phyloP scores from a whole-genome alignment of 148 eudicot species.

The Rhododendron kiyosumense region DNA sequence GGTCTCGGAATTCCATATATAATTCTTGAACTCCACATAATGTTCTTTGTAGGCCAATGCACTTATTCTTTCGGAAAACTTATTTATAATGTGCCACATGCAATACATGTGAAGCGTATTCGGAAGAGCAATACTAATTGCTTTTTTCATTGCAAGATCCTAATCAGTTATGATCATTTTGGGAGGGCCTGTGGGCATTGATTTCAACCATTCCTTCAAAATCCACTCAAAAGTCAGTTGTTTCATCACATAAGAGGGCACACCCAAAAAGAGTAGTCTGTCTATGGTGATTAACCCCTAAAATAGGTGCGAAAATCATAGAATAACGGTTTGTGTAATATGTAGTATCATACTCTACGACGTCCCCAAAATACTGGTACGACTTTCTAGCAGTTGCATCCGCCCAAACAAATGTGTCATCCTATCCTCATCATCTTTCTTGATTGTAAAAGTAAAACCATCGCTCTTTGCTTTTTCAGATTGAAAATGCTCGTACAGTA shows the following conservation, averaged over 20 bases:
- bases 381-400: neutral
- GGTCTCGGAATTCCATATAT: too few relatives aligned
- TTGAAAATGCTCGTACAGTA: too few relatives aligned
- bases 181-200: neutral
- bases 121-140: too few relatives aligned
- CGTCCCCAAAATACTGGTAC: neutral
- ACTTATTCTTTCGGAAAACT: too few relatives aligned
- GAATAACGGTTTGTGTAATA: neutral
- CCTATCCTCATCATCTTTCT: neutral
- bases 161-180: too few relatives aligned
- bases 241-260: neutral
- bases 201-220: neutral
- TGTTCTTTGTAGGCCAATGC: too few relatives aligned
- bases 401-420: neutral
- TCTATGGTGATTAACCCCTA: neutral
- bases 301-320: neutral
- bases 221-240: neutral
- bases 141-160: too few relatives aligned
- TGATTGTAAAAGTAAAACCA: too few relatives aligned
- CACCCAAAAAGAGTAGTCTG: neutral
- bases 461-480: too few relatives aligned
- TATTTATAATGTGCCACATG: too few relatives aligned
- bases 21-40: too few relatives aligned
- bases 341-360: neutral
- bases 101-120: too few relatives aligned